These are phyloP conservation scores for Syncephalastrum monosporum DNA, from an alignment of 371 early-diverging fungal species.

Conservation along the genomic window DNA sequence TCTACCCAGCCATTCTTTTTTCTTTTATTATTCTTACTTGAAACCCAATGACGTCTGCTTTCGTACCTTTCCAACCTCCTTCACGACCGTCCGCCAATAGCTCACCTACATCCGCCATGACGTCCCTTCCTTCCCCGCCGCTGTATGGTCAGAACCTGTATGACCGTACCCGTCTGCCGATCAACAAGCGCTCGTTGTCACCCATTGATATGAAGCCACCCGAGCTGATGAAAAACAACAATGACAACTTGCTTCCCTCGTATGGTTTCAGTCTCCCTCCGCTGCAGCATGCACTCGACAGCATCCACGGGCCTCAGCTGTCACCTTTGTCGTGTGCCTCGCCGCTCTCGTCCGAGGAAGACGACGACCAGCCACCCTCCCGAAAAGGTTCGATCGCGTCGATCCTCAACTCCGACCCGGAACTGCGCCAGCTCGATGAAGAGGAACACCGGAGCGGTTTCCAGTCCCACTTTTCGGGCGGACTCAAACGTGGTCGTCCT, in stretches of 20 bases:
- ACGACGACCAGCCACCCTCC: neutral
- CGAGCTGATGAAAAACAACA: neutral
- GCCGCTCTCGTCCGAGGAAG: constrained; percentile 9
- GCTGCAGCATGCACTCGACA: constrained; percentile 21
- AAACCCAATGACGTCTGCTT: constrained; percentile 15
- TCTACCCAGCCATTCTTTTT: constrained; percentile 1
- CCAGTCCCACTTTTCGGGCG: constrained; percentile 10
- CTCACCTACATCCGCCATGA: constrained; percentile 11
- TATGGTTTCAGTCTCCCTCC: constrained; percentile 28
- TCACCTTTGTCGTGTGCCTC: constrained; percentile 15
- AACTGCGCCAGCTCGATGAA: constrained; percentile 22
- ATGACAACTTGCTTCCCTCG: constrained; percentile 1
- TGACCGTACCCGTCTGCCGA: constrained; percentile 11
- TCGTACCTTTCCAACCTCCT: constrained; percentile 14
- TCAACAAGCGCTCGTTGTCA: constrained; percentile 4
- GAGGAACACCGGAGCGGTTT: constrained; percentile 15
- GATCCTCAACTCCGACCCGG: constrained; percentile 36
- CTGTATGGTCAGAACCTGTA: constrained; percentile 5
- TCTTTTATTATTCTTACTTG: neutral
- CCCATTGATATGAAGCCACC: constrained; percentile 2
- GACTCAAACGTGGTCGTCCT: too few species aligned
- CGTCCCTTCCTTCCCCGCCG: constrained; percentile 25
- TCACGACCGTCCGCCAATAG: constrained; percentile 2
- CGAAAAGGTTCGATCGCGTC: constrained; percentile 43
- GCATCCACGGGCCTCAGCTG: constrained; percentile 28